Conservation (phyloP, 1,139 yeast species). For the Suhomyces bokatorum region DNA sequence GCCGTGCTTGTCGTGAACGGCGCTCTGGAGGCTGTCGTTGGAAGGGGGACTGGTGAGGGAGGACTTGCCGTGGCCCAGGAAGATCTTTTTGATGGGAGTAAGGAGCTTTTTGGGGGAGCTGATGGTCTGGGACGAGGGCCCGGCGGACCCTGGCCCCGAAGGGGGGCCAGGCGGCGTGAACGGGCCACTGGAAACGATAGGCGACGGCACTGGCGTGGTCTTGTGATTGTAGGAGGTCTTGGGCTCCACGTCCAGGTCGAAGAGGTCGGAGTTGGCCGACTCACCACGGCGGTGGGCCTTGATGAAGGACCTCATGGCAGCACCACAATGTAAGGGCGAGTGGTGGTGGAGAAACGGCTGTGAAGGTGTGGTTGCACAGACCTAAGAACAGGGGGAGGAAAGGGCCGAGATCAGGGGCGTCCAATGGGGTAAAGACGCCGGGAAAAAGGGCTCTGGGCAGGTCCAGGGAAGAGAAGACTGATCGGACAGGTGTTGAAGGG, state of each 20-base stretch:
- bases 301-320: slow-evolving; percentile 47
- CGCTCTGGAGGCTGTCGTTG: slow-evolving; percentile 19
- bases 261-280: slow-evolving; percentile 15
- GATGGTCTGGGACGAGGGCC: slow-evolving; percentile 9
- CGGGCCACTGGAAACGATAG: slow-evolving; percentile 19
- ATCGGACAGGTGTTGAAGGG: too few species aligned
- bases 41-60: slow-evolving; percentile 15
- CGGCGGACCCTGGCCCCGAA: background rate
- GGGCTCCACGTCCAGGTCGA: slow-evolving; percentile 12
- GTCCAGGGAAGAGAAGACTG: too few species aligned
- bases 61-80: slow-evolving; percentile 24
- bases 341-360: background rate
- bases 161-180: slow-evolving; percentile 26
- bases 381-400: too few species aligned
- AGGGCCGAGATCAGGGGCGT: background rate
- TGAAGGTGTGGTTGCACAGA: too few species aligned
- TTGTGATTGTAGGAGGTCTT: slow-evolving; percentile 6
- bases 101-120: slow-evolving; percentile 46
- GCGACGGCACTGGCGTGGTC: slow-evolving; percentile 20
- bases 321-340: background rate
- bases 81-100: slow-evolving; percentile 45
- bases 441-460: background rate
- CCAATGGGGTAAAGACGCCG: background rate
- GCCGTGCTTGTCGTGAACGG: slow-evolving; percentile 9
- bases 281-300: slow-evolving; percentile 41